These are phyloP conservation scores for Cicer arietinum DNA, from an alignment of 306 rosid genomes.

Conservation along the genomic window DNA sequence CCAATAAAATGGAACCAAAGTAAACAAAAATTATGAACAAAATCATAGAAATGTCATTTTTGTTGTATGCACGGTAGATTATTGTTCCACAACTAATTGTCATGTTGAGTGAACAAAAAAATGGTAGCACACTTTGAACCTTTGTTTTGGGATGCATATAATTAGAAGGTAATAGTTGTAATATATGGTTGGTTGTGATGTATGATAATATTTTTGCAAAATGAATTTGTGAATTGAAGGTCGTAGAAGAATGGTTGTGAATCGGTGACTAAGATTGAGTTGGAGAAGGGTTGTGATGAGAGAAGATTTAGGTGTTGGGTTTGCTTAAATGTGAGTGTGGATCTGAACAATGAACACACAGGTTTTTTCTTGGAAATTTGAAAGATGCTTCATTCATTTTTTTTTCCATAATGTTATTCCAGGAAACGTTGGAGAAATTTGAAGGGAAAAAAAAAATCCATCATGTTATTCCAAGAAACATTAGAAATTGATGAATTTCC, in stretches of 20 bases:
- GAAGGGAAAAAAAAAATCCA: no score
- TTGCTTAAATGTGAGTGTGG: background rate
- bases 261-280: background rate
- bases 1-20: slow-evolving; percentile 33
- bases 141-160: background rate
- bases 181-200: background rate
- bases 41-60: slow-evolving; percentile 30
- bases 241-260: background rate
- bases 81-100: slow-evolving; percentile 21
- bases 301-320: background rate
- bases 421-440: background rate
- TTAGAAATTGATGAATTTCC: background rate
- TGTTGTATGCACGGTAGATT: slow-evolving; percentile 36
- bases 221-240: background rate
- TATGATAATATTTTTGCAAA: background rate
- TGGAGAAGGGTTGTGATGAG: slow-evolving; percentile 4
- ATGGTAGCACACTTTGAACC: background rate
- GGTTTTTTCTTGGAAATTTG: slow-evolving; percentile 21
- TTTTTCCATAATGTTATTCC: background rate
- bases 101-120: slow-evolving; percentile 34
- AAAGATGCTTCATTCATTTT: background rate
- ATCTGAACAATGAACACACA: background rate
- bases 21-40: slow-evolving; percentile 7
- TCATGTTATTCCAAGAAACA: background rate
- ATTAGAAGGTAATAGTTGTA: slow-evolving; percentile 7